Conservation (phyloP, 371 early-diverging fungal genomes). For the Conidiobolus coronatus region DNA sequence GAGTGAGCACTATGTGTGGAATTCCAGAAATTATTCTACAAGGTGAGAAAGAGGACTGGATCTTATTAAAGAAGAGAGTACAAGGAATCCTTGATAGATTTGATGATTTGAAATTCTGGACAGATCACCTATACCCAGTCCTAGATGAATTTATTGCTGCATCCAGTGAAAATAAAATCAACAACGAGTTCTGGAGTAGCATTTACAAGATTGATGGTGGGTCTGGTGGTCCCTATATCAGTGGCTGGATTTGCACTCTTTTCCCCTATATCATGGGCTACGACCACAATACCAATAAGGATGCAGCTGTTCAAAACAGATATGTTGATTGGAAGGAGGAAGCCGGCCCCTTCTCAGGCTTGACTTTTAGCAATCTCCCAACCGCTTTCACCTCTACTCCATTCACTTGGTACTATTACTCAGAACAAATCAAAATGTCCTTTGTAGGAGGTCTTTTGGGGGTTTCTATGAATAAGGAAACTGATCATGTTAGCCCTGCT, state of each 20-base stretch:
- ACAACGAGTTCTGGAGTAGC: background rate
- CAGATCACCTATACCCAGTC: background rate
- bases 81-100: background rate
- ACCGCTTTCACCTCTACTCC: background rate
- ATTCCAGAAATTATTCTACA: conserved; percentile 1
- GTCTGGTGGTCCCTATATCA: conserved; percentile 1
- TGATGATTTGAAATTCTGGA: background rate
- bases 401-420: background rate
- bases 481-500: background rate
- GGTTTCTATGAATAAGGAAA: background rate
- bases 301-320: background rate
- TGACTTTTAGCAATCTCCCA: background rate
- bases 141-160: background rate
- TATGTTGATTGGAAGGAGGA: background rate
- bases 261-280: background rate
- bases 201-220: background rate
- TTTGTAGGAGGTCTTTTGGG: conserved; percentile 2
- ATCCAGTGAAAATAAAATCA: background rate
- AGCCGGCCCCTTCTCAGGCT: background rate
- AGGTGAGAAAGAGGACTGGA: background rate
- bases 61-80: background rate
- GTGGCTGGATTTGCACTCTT: background rate
- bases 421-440: background rate
- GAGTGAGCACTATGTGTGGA: conserved; percentile 1
- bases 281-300: background rate